A percentile compares a stretch with the other conserved stretches of the same genome.
phyloP scores from a whole-genome alignment of 768 basidiomycete species.

The Auricularia cornea region DNA sequence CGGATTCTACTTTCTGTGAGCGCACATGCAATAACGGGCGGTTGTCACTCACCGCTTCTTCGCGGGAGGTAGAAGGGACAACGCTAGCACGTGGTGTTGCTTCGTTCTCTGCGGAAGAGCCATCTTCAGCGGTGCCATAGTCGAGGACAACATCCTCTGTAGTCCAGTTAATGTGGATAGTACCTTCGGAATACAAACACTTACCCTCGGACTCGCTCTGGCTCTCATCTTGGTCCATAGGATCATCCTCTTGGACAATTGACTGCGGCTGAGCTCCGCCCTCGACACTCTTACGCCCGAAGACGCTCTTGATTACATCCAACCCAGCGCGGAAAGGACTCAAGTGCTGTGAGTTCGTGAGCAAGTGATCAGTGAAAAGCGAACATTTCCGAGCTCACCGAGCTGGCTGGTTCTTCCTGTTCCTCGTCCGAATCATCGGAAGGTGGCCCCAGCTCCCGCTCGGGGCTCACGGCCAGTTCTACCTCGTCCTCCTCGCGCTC shows the following conservation, averaged over 20 bases:
- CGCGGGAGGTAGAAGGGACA: too few species aligned
- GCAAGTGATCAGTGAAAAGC: background rate
- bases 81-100: too few species aligned
- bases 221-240: background rate
- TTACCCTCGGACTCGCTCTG: background rate
- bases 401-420: background rate
- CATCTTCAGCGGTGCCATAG: background rate
- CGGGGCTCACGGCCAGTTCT: slow-evolving; percentile 11
- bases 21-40: background rate
- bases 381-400: background rate
- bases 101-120: background rate
- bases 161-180: background rate
- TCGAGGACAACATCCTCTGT: background rate
- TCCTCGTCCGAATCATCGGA: background rate
- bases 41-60: too few species aligned
- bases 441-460: slow-evolving; percentile 10
- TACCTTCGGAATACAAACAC: background rate
- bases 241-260: background rate
- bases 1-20: background rate
- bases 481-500: slow-evolving; percentile 30
- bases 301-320: background rate
- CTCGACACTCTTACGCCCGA: background rate
- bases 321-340: background rate
- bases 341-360: background rate
- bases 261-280: background rate